Evolutionary conservation across 2,329 filamentous ascomycete species (phyloP).

Genomic region (Rhinocladiella mackenziei): DNA sequence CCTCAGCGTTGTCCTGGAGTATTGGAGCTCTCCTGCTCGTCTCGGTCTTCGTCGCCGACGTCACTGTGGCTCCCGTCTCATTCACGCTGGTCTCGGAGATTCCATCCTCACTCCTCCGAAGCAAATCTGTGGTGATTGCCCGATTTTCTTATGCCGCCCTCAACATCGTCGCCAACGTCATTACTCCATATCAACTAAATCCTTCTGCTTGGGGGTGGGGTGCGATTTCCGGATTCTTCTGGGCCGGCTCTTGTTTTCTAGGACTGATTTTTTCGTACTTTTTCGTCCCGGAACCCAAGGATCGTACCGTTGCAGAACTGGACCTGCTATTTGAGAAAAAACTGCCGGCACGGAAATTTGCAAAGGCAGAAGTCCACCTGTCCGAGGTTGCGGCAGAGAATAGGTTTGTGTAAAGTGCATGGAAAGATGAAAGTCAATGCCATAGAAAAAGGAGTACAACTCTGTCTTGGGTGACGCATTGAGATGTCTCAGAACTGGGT

Average conservation of each 20-base stretch:
- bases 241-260: slow-evolving; percentile 33
- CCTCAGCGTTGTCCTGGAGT: slow-evolving; percentile 29
- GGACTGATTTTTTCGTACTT: slow-evolving; percentile 37
- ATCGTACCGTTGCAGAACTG: too few relatives aligned
- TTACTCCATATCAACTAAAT: slow-evolving; percentile 31
- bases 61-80: slow-evolving; percentile 52
- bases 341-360: too few relatives aligned
- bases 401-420: too few relatives aligned
- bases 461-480: too few relatives aligned
- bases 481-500: too few relatives aligned
- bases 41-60: slow-evolving; percentile 53
- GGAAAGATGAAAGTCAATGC: too few relatives aligned
- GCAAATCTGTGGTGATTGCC: slow-evolving; percentile 53
- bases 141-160: slow-evolving; percentile 50
- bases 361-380: too few relatives aligned
- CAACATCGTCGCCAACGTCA: slow-evolving; percentile 41
- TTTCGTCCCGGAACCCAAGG: slow-evolving; percentile 32
- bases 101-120: slow-evolving; percentile 51
- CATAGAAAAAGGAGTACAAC: too few relatives aligned
- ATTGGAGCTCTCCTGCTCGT: slow-evolving; percentile 49
- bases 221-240: slow-evolving; percentile 37
- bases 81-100: slow-evolving; percentile 53
- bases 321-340: too few relatives aligned
- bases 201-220: slow-evolving; percentile 40
- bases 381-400: too few relatives aligned